A percentile compares a stretch with the other conserved stretches of the same genome.
Conservation (phyloP, 2,329 filamentous ascomycete genomes). For the Sclerotinia sclerotiorum region DNA sequence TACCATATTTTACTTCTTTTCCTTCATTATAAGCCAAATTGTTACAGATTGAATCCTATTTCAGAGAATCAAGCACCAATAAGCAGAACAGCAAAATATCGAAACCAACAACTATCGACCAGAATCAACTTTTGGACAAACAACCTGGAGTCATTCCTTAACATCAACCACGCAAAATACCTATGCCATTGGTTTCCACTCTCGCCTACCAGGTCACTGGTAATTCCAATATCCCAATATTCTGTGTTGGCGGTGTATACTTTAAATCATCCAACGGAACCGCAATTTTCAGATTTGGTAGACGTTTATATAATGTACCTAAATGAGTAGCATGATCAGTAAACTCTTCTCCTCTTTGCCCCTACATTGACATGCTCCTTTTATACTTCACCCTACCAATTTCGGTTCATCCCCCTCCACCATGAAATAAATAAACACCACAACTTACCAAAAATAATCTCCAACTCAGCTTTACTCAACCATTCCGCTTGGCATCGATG, state of each 20-base stretch:
- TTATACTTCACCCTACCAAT: not conserved
- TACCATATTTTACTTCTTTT: too few species aligned
- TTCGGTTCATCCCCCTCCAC: not conserved
- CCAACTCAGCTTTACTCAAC: constrained; percentile 47
- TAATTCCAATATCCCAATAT: constrained; percentile 11
- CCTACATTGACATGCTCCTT: not conserved
- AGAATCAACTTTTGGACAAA: too few species aligned
- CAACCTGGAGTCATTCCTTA: too few species aligned
- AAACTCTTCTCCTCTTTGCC: not conserved
- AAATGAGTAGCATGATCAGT: not conserved
- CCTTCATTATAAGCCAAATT: too few species aligned
- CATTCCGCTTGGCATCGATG: constrained; percentile 50
- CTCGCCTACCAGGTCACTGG: constrained; percentile 7
- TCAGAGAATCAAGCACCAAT: too few species aligned
- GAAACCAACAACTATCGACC: too few species aligned
- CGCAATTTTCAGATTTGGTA: constrained; percentile 7
- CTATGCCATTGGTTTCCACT: too few species aligned
- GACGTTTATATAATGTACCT: constrained; percentile 9
- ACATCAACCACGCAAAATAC: too few species aligned
- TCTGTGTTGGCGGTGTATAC: constrained; percentile 2
- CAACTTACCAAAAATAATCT: constrained; percentile 46
- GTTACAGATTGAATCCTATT: too few species aligned
- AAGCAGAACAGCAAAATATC: too few species aligned
- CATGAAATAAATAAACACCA: constrained; percentile 4
- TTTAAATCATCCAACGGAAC: not conserved